These are phyloP conservation scores for Candida smagusa DNA, from an alignment of 1,139 yeast species.

Conservation along the genomic window DNA sequence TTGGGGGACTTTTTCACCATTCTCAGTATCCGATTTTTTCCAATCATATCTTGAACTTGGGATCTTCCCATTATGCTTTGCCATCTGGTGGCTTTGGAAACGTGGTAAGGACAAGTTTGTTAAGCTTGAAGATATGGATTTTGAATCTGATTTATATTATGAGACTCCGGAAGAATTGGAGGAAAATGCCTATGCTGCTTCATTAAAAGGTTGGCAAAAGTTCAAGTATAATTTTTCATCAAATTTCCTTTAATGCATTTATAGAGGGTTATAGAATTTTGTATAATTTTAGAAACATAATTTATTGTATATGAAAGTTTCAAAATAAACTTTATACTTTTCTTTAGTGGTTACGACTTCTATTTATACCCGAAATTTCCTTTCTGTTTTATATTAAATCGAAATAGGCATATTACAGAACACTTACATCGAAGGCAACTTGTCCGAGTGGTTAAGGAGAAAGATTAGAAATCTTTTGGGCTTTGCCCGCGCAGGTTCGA, in stretches of 20 bases:
- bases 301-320: too few relatives aligned
- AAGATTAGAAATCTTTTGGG: slow-evolving; percentile 43
- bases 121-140: slow-evolving; percentile 54
- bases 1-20: slow-evolving; percentile 56
- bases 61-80: slow-evolving; percentile 35
- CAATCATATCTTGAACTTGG: slow-evolving; percentile 37
- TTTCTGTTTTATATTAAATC: too few relatives aligned
- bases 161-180: slow-evolving; percentile 48
- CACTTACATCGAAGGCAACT: too few relatives aligned
- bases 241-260: slow-evolving; percentile 17
- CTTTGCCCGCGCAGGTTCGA: slow-evolving; percentile 37
- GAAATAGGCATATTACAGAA: too few relatives aligned
- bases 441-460: slow-evolving; percentile 39
- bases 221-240: slow-evolving; percentile 29
- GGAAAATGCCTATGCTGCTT: slow-evolving; percentile 35
- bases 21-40: slow-evolving; percentile 30
- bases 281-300: too few relatives aligned
- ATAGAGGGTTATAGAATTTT: slow-evolving; percentile 8
- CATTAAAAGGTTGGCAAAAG: slow-evolving; percentile 46
- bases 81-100: slow-evolving; percentile 44
- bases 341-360: too few relatives aligned
- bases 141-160: slow-evolving; percentile 55
- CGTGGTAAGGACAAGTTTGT: slow-evolving; percentile 47
- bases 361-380: too few relatives aligned
- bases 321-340: too few relatives aligned